Evolutionary conservation across 768 basidiomycete species (phyloP), one percentile per base, ranked within the genome.

Genomic region (Chalciporus piperatus): DNA sequence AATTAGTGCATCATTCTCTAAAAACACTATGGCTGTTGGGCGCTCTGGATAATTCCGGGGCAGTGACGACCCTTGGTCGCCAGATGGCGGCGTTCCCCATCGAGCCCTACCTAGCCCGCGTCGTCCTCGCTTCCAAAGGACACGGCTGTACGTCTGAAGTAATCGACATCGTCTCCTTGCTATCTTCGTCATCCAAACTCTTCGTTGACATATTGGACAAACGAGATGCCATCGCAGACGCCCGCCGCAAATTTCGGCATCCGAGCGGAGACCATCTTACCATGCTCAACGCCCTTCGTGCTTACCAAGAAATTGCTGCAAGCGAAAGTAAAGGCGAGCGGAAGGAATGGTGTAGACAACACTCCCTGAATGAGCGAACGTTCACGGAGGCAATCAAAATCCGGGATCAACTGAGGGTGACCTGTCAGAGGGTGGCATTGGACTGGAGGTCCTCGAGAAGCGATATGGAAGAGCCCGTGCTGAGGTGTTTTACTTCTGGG

Each of bases 31-130:
- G 82, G 72, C 73, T 92, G 2, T 78, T 98, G 9, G 84, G 84
- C 13, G 95, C 95, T 12, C 75, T 98, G 52, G 80, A 88, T 64
- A 71, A 78, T 32, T 75, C 76, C 14, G 84, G 81, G 51, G 63
- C 64, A 6, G 74, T 99, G 47, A 97, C 94, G 0, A 59, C 74
- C 0, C 68, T 88, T 4, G 97, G 97, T 2, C 80, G 83, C 5
- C 73, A 83, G 55, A 98, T 99, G 90, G 86, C 93, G 3, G 63
- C 74, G n/a, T 92, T 95, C 63, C 97, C 97, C 3, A 80, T 97
- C n/a, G 93, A 98, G 58, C 93, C 96, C 1, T 72, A 82, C 28
- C 80, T 85, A 48, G 83, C 94, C 0, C 84, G 92, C 27, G 80
- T 87, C 38, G 71, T 98, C 28, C 73, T 98, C 47, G 87, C 89